Base-by-base conservation (phyloP, 2,329 filamentous ascomycete species). In the Balansia obtecta region DNA sequence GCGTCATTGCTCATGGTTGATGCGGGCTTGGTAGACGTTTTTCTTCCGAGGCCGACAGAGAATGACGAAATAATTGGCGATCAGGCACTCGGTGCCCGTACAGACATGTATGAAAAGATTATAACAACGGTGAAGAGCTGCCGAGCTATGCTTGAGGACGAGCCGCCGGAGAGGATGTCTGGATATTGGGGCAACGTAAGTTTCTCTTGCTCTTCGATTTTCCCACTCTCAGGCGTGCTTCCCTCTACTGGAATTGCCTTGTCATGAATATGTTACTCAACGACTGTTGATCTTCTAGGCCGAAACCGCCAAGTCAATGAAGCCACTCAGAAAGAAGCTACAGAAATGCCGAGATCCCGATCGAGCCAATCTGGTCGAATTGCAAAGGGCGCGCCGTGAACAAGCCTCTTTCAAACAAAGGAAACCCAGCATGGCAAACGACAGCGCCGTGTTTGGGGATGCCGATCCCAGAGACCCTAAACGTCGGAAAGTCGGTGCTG, bases 1-100 rank as follows among this genome's bases (percentile, higher is more conserved):
- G 84, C 88, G 0, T 82, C 90, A 0, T 69, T 96, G 30, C 74
- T 84, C 13, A 76, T 94, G 48, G 86, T 83, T 0, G 91, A 97
- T 62, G 68, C 73, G 40, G 78, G 75, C 0, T 68, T 93, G 33
- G 62, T 75, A 2, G 73, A 79, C 53, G 64, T 66, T 3, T 55
- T 80, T 43, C 60, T 79, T 12, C 66, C 70, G 1, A 62, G 67
- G 7, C 66, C 68, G 2, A 71, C 50, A 3, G 51, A 52, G 9
- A 66, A 65, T 41, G 58, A 60, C 0, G 57, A 64, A 34, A 56
- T 58, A 18, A 57, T 54, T 13, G 42, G 41, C 18, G 58, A 63
- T 16, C 53, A 53, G 9, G 50, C 53, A 1, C 53, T 51, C 15
- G 60, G 60, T 33, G 53, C 57, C 4, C 50, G 62, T 4, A 54